A percentile compares a stretch with the other conserved stretches of the same genome.
Conservation (phyloP, 768 basidiomycete genomes). For the Lactifluus piperatus region DNA sequence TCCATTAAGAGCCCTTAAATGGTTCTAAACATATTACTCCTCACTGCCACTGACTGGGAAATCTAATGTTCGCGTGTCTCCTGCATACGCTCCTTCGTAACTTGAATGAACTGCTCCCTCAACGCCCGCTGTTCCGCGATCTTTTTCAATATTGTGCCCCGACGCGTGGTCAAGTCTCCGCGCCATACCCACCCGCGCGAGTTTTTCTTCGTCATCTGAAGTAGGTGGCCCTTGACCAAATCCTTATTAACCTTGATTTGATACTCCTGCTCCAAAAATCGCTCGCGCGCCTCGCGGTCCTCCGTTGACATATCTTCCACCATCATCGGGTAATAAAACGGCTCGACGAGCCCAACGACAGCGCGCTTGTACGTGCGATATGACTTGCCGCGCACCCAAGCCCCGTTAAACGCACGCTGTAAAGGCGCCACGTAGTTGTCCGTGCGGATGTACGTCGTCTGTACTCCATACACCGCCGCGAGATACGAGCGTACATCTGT, state of each 20-base stretch:
- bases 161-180: slow-evolving; percentile 30
- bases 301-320: slow-evolving; percentile 65
- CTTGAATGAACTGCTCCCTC: slow-evolving; percentile 34
- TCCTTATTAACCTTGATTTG: slow-evolving; percentile 32
- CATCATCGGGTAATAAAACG: slow-evolving; percentile 87
- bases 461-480: slow-evolving; percentile 73
- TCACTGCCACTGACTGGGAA: too few relatives aligned
- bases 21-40: too few relatives aligned
- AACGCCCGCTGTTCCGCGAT: slow-evolving; percentile 40
- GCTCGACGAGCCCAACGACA: slow-evolving; percentile 83
- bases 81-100: slow-evolving; percentile 28
- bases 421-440: slow-evolving; percentile 72
- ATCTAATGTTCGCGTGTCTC: slow-evolving; percentile 17
- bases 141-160: slow-evolving; percentile 42
- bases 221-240: slow-evolving; percentile 28
- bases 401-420: slow-evolving; percentile 23
- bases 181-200: slow-evolving; percentile 34
- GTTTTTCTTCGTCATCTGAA: slow-evolving; percentile 31
- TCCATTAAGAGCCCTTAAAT: too few relatives aligned
- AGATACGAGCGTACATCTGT: slow-evolving; percentile 87
- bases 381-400: slow-evolving; percentile 26
- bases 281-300: slow-evolving; percentile 45
- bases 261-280: slow-evolving; percentile 59
- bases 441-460: slow-evolving; percentile 92
- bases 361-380: slow-evolving; percentile 79